Conservation (phyloP, 176 grass and related monocot species). For the Phyllostachys edulis region DNA sequence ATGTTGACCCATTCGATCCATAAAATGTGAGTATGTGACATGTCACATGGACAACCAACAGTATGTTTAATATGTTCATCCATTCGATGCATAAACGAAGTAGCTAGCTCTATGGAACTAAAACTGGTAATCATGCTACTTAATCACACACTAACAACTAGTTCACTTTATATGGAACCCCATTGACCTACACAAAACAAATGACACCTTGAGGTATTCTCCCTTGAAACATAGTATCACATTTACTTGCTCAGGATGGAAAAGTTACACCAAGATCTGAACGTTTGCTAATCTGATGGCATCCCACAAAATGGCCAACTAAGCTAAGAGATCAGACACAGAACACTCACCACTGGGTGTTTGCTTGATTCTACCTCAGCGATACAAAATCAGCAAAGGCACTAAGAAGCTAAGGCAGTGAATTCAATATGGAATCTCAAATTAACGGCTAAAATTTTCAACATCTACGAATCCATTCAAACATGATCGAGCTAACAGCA, state of each 20-base stretch:
- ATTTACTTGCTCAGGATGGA: neutral
- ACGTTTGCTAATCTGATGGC: neutral
- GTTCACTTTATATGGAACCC: neutral
- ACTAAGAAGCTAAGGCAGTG: neutral
- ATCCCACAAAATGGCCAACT: constrained; percentile 8
- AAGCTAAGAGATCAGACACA: neutral
- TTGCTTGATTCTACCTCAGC: neutral
- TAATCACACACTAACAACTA: neutral
- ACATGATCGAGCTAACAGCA: neutral
- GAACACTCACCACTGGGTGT: neutral
- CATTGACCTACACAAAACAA: constrained; percentile 9
- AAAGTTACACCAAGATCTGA: neutral
- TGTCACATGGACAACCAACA: neutral
- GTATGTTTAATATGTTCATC: neutral
- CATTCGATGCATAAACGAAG: neutral
- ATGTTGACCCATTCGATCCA: neutral
- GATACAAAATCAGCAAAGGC: neutral
- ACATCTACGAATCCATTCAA: neutral
- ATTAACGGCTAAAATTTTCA: neutral
- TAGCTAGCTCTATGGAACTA: neutral
- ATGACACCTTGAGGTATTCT: neutral
- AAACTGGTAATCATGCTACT: neutral
- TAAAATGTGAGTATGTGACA: neutral
- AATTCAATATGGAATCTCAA: neutral
- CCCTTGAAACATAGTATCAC: neutral